A percentile compares a stretch with the other conserved stretches of the same genome.
These are phyloP conservation scores for Tolypocladium paradoxum DNA, from an alignment of 2,329 filamentous ascomycete genomes.

Conservation along the genomic window DNA sequence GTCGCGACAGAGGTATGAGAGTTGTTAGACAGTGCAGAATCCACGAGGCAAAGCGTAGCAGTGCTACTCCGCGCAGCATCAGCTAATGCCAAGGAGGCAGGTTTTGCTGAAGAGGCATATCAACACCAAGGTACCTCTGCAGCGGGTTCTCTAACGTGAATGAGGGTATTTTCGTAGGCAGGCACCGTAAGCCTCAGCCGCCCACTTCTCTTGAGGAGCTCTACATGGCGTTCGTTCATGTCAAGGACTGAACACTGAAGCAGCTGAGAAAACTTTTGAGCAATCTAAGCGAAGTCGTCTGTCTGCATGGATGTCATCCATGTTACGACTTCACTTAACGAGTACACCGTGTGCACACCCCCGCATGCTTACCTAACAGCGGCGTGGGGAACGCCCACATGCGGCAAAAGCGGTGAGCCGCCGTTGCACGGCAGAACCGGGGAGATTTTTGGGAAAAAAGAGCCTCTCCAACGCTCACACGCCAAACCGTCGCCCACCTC, in stretches of 20 bases:
- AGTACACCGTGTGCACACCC: background rate
- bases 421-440: slow-evolving; percentile 5
- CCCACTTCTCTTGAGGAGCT: too few relatives aligned
- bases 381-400: background rate
- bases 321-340: too few relatives aligned
- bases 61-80: too few relatives aligned
- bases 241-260: background rate
- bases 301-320: too few relatives aligned
- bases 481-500: background rate
- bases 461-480: background rate
- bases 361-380: background rate
- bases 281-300: background rate
- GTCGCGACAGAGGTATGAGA: background rate
- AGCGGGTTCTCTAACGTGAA: too few relatives aligned
- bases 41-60: background rate
- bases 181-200: too few relatives aligned
- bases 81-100: background rate
- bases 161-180: too few relatives aligned
- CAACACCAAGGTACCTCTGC: too few relatives aligned
- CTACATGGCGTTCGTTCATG: too few relatives aligned
- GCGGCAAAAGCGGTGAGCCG: slow-evolving; percentile 5
- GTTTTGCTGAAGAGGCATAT: background rate
- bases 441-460: slow-evolving; percentile 2
- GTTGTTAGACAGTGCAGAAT: too few relatives aligned
- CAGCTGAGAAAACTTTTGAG: background rate